Percentiles rank a stretch among this genome's conserved stretches.
phyloP scores from a whole-genome alignment of 768 basidiomycete species.

The Mycena haematopus region DNA sequence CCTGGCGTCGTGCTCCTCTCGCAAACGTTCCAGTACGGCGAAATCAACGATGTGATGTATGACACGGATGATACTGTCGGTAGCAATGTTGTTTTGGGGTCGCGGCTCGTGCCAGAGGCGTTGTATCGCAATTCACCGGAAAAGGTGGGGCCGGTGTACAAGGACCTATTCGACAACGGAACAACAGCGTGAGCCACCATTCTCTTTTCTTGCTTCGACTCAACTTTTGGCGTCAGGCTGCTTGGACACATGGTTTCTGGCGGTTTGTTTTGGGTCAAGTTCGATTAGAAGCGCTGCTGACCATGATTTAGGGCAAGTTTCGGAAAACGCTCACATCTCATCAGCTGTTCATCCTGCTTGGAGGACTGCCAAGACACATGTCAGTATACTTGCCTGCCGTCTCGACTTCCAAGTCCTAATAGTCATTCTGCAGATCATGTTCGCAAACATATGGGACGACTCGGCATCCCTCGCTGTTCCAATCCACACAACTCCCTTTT shows the following conservation, averaged over 20 bases:
- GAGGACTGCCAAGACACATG: constrained; percentile 46
- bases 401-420: neutral
- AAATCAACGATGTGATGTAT: constrained; percentile 28
- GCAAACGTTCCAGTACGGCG: neutral
- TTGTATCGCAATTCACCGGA: constrained; percentile 25
- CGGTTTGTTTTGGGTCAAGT: constrained; percentile 3
- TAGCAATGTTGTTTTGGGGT: constrained; percentile 24
- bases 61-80: constrained; percentile 26
- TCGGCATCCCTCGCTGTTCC: constrained; percentile 30
- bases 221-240: constrained; percentile 1
- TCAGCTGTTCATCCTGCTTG: constrained; percentile 40
- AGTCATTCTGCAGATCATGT: constrained; percentile 19
- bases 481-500: constrained; percentile 34
- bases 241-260: constrained; percentile 30
- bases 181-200: constrained; percentile 9
- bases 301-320: too few relatives aligned
- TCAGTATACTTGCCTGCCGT: constrained; percentile 33
- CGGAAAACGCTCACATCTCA: neutral
- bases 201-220: neutral
- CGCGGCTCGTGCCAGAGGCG: constrained; percentile 27
- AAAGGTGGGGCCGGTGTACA: constrained; percentile 32
- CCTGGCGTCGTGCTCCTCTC: constrained; percentile 25
- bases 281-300: too few relatives aligned
- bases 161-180: constrained; percentile 29
- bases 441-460: constrained; percentile 31